A percentile compares a stretch with the other conserved stretches of the same genome.
Conservation (phyloP, 768 basidiomycete species). For the Leccinellum rugosiceps region DNA sequence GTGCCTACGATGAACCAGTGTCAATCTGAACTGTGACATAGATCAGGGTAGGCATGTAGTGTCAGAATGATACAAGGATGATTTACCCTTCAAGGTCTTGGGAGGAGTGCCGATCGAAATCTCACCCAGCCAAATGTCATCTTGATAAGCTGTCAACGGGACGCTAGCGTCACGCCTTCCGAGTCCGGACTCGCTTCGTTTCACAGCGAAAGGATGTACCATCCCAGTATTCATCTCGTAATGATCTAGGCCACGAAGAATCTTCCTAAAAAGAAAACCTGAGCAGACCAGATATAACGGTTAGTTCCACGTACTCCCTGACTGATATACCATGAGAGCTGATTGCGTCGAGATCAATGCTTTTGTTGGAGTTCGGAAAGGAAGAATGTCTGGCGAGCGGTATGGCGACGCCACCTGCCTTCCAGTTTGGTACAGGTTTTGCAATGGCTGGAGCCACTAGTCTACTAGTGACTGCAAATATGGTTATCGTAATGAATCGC, state of each 20-base stretch:
- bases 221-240: neutral
- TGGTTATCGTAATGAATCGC: neutral
- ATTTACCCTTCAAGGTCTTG: no score
- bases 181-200: neutral
- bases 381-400: neutral
- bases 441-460: neutral
- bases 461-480: neutral
- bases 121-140: no score
- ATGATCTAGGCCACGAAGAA: neutral
- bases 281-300: neutral
- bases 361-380: neutral
- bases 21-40: no score
- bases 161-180: neutral
- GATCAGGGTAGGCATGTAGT: no score
- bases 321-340: neutral
- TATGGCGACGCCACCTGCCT: neutral
- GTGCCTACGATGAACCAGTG: no score
- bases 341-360: neutral
- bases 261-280: neutral
- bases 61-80: no score
- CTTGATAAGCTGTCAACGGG: neutral
- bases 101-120: no score
- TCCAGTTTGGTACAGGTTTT: neutral
- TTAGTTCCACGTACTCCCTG: neutral
- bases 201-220: neutral